Evolutionary conservation across 768 basidiomycete genomes (phyloP).

Genomic region (Tulasnella sp.): DNA sequence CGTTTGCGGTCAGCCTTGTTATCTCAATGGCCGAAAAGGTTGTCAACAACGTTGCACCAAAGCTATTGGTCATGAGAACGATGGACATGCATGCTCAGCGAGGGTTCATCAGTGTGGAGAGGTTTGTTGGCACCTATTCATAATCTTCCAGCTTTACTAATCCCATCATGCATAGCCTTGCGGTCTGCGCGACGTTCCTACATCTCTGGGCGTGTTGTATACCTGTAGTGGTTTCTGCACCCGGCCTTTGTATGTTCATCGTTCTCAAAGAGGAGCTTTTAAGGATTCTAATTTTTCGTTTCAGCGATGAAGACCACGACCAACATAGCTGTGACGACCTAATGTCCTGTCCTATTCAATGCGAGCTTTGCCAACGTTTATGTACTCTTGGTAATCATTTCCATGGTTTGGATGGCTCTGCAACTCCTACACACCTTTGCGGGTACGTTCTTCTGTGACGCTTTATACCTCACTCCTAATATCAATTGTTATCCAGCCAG

Average conservation of each 20-base stretch:
- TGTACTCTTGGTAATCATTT: conserved; percentile 42
- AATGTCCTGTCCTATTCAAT: conserved; percentile 42
- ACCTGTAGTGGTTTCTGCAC: conserved; percentile 36
- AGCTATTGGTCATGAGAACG: conserved; percentile 39
- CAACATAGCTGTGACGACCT: conserved; percentile 41
- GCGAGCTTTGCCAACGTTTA: conserved; percentile 47
- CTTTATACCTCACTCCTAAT: background rate
- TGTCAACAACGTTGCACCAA: conserved; percentile 46
- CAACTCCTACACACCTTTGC: conserved; percentile 39
- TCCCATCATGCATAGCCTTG: no score
- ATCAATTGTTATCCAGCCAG: conserved; percentile 32
- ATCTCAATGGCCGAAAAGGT: conserved; percentile 37
- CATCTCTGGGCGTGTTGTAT: conserved; percentile 26
- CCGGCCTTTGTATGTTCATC: conserved; percentile 13
- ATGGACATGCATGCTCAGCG: conserved; percentile 45
- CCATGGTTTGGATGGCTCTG: conserved; percentile 35
- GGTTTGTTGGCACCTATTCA: conserved; percentile 28
- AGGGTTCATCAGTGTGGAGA: conserved; percentile 45
- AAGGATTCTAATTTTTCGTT: background rate
- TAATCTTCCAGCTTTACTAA: no score
- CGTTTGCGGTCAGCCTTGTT: conserved; percentile 45
- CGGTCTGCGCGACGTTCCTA: conserved; percentile 27
- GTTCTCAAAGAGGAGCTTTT: background rate
- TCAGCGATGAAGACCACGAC: conserved; percentile 37
- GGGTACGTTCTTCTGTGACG: no score